Percentiles rank a stretch among this genome's conserved stretches.
Evolutionary conservation across 2,329 filamentous ascomycete genomes (phyloP).

Genomic region (Fusarium papillatum): DNA sequence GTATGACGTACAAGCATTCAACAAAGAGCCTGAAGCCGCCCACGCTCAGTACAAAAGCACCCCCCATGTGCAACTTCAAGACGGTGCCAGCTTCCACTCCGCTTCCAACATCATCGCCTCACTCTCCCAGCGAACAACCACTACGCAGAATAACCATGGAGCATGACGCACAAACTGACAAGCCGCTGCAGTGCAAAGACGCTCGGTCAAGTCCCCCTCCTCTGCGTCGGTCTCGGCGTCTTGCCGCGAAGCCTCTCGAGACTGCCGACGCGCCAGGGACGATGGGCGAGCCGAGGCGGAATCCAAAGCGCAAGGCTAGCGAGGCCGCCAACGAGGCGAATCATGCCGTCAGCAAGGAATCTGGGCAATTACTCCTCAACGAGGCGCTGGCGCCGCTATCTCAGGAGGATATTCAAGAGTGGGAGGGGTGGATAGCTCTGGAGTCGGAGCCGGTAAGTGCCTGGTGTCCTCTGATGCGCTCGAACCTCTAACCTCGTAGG

Average conservation of each 20-base stretch:
- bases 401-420: conserved; percentile 68
- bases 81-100: conserved; percentile 6
- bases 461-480: not conserved
- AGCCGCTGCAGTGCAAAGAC: conserved; percentile 12
- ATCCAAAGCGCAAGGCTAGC: conserved; percentile 60
- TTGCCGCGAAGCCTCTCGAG: conserved; percentile 19
- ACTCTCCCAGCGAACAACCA: not conserved
- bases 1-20: not conserved
- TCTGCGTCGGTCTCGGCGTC: conserved; percentile 39
- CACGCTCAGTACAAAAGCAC: not conserved
- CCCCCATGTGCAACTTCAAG: not conserved
- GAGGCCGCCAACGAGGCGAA: conserved; percentile 48
- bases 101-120: not conserved
- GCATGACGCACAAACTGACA: conserved; percentile 19
- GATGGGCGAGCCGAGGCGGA: conserved; percentile 48
- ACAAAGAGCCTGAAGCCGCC: not conserved
- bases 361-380: conserved; percentile 60
- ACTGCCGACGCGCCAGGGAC: conserved; percentile 4
- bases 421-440: conserved; percentile 85
- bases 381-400: conserved; percentile 62
- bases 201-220: not conserved
- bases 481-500: conserved; percentile 59
- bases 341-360: conserved; percentile 41
- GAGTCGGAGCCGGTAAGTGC: conserved; percentile 86
- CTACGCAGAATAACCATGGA: conserved; percentile 5